Conservation (phyloP, 805 yeast species). For the Saturnispora sekii region DNA sequence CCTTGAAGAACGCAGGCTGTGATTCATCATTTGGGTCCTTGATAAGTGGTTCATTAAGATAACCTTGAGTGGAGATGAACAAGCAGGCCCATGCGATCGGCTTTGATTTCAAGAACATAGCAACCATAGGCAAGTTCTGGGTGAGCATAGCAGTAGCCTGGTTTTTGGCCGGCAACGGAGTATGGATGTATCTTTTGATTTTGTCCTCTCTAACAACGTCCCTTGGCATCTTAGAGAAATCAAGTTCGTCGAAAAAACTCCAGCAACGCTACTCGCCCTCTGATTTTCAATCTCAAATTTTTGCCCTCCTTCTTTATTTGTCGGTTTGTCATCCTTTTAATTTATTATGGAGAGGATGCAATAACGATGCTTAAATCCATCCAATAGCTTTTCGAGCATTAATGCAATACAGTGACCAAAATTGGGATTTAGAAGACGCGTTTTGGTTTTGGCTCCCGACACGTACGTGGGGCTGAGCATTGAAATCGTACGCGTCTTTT, state of each 20-base stretch:
- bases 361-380: too few relatives aligned
- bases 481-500: too few relatives aligned
- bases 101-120: conserved; percentile 51
- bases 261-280: too few relatives aligned
- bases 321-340: too few relatives aligned
- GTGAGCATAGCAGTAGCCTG: conserved; percentile 38
- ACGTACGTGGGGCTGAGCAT: too few relatives aligned
- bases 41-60: conserved; percentile 30
- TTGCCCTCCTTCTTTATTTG: too few relatives aligned
- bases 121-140: conserved; percentile 52
- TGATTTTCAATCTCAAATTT: too few relatives aligned
- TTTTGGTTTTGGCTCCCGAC: too few relatives aligned
- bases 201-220: conserved; percentile 25
- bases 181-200: conserved; percentile 33
- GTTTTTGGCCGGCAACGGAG: conserved; percentile 36
- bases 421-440: too few relatives aligned
- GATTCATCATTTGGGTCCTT: conserved; percentile 23
- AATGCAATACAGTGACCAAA: too few relatives aligned
- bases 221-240: conserved; percentile 9
- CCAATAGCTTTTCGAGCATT: too few relatives aligned
- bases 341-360: too few relatives aligned
- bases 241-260: not conserved
- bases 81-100: conserved; percentile 46
- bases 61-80: conserved; percentile 43
- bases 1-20: conserved; percentile 38